Conservation (phyloP, 352 stramenopile species). For the Pythium inflatum region DNA sequence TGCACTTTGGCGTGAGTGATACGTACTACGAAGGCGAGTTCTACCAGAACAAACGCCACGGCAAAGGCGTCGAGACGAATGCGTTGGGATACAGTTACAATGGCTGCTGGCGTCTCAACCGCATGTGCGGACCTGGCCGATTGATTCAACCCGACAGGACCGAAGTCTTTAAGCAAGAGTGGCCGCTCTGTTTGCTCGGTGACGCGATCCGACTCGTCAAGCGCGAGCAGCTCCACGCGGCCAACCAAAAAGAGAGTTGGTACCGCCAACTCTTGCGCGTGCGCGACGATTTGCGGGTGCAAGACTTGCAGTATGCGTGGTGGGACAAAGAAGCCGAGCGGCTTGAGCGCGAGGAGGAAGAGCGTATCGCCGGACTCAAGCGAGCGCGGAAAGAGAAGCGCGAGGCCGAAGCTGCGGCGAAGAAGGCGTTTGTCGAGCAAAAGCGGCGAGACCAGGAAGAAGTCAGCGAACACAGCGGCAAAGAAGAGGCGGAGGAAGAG, state of each 20-base stretch:
- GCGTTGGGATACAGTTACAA: conserved; percentile 60
- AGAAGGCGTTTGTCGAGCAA: conserved; percentile 62
- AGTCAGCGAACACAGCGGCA: conserved; percentile 17
- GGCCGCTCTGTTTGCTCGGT: conserved; percentile 61
- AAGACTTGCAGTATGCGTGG: conserved; percentile 65
- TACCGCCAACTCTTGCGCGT: conserved; percentile 64
- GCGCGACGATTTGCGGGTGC: conserved; percentile 62
- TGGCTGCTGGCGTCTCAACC: conserved; percentile 57
- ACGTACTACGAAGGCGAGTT: conserved; percentile 72
- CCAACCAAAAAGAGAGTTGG: conserved; percentile 46
- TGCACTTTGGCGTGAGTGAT: conserved; percentile 47
- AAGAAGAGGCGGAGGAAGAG: conserved; percentile 26
- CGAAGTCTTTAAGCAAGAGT: conserved; percentile 53
- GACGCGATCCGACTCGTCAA: conserved; percentile 63
- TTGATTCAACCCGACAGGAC: conserved; percentile 52
- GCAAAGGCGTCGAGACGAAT: conserved; percentile 66
- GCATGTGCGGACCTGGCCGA: conserved; percentile 55
- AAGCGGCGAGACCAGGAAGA: conserved; percentile 36
- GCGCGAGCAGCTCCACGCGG: conserved; percentile 32
- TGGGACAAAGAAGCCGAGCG: conserved; percentile 65
- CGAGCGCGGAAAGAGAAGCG: conserved; percentile 54
- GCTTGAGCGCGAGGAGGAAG: conserved; percentile 45
- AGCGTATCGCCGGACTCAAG: conserved; percentile 55
- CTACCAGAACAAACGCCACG: conserved; percentile 62
- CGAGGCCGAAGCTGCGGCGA: conserved; percentile 56